Evolutionary conservation across 2,329 filamentous ascomycete genomes (phyloP).

Genomic region (Tolypocladium guangdongense): DNA sequence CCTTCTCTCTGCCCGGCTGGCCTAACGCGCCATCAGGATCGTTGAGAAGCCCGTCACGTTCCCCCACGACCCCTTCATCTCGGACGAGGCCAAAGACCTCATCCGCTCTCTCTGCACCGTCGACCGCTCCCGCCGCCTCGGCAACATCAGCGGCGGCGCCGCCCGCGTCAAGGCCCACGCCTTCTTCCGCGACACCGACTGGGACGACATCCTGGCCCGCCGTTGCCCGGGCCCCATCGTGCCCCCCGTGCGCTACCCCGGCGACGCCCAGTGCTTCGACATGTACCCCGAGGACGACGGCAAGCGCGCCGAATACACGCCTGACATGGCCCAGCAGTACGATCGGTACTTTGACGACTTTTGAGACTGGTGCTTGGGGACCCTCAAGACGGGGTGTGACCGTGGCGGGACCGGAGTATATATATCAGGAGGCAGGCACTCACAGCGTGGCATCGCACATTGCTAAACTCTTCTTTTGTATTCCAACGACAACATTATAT

Average conservation of each 20-base stretch:
- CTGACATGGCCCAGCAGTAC: constrained; percentile 57
- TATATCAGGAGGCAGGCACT: not conserved
- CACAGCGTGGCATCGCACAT: not conserved
- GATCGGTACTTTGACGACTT: constrained; percentile 64
- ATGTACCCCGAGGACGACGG: constrained; percentile 69
- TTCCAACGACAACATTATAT: not conserved
- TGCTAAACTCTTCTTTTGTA: not conserved
- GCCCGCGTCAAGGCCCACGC: constrained; percentile 61
- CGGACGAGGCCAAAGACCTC: constrained; percentile 59
- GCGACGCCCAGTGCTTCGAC: constrained; percentile 74
- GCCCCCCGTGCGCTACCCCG: constrained; percentile 60
- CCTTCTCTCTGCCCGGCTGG: not conserved
- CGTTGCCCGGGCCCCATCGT: constrained; percentile 60
- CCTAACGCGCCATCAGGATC: constrained; percentile 39
- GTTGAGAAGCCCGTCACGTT: constrained; percentile 69
- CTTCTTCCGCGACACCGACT: constrained; percentile 64
- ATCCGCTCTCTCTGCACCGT: constrained; percentile 68
- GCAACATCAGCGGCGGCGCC: constrained; percentile 68
- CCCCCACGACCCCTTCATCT: constrained; percentile 55
- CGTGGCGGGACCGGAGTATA: not conserved
- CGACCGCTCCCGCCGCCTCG: constrained; percentile 65
- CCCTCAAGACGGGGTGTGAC: not conserved
- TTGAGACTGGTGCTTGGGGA: constrained; percentile 22
- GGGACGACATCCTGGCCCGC: constrained; percentile 59
- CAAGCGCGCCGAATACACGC: constrained; percentile 53